These are phyloP conservation scores for Claviceps quebecensis DNA, from an alignment of 2,329 filamentous ascomycete genomes.

Conservation along the genomic window DNA sequence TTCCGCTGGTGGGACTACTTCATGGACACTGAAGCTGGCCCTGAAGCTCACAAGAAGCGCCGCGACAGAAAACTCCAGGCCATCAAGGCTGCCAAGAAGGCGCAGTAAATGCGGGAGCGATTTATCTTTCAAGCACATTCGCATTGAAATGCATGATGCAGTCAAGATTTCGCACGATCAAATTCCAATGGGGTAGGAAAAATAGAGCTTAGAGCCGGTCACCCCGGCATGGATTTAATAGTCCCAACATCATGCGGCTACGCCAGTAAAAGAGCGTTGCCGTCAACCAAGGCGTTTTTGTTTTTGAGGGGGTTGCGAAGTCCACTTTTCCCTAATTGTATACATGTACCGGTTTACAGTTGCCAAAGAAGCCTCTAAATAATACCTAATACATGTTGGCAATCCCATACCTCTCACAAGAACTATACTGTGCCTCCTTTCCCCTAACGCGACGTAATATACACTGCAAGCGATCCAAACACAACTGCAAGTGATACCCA, in stretches of 20 bases:
- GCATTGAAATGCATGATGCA: background rate
- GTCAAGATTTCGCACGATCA: background rate
- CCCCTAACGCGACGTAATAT: too few relatives aligned
- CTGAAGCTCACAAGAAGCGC: constrained; percentile 72
- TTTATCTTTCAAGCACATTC: background rate
- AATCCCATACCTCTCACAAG: too few relatives aligned
- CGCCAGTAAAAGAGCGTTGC: constrained; percentile 10
- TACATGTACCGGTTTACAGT: constrained; percentile 7
- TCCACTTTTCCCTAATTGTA: constrained; percentile 9
- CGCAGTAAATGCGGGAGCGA: constrained; percentile 34
- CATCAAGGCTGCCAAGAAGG: constrained; percentile 48
- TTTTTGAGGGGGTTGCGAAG: constrained; percentile 7
- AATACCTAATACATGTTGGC: constrained; percentile 3
- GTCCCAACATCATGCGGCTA: constrained; percentile 6
- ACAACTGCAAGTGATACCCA: too few relatives aligned
- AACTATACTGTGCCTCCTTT: too few relatives aligned
- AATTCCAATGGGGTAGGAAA: background rate
- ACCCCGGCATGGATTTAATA: constrained; percentile 6
- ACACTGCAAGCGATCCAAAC: too few relatives aligned
- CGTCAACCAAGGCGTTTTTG: constrained; percentile 17
- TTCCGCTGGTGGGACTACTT: constrained; percentile 98
- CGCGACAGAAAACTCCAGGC: constrained; percentile 61
- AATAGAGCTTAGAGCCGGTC: background rate
- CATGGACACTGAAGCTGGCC: constrained; percentile 84
- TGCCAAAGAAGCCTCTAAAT: constrained; percentile 2